phyloP scores from a whole-genome alignment of 1,284 basidiomycete species.

The Cerioporus squamosus region DNA sequence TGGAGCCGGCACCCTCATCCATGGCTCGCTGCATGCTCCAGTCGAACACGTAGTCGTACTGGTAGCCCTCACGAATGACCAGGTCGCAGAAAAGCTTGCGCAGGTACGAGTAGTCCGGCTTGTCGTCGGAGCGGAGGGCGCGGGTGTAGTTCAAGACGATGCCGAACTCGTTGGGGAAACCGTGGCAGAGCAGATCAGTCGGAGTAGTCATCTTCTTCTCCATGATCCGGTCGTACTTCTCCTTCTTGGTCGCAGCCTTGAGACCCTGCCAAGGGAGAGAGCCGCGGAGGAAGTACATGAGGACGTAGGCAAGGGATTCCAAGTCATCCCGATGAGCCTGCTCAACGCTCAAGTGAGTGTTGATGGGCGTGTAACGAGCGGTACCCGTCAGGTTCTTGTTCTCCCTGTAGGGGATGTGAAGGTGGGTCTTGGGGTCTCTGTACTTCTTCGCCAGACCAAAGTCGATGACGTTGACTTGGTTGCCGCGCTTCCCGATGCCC shows the following conservation, averaged over 20 bases:
- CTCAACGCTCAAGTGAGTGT: constrained; percentile 97
- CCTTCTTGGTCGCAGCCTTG: constrained; percentile 99
- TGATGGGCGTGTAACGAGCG: constrained; percentile 99
- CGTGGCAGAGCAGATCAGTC: constrained; percentile 93
- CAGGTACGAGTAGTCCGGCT: constrained; percentile 97
- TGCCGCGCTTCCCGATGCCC: constrained; percentile 99
- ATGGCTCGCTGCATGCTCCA: constrained; percentile 89
- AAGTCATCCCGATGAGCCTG: constrained; percentile 96
- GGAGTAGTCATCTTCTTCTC: constrained; percentile 99
- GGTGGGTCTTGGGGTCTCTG: constrained; percentile 98
- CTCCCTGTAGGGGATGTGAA: constrained; percentile 99
- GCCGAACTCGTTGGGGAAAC: constrained; percentile 97
- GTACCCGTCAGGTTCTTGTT: constrained; percentile 99
- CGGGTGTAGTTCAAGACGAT: constrained; percentile 98
- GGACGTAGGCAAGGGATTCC: constrained; percentile 94
- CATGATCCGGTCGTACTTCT: constrained; percentile 99
- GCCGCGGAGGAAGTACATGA: constrained; percentile 98
- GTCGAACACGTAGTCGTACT: constrained; percentile 98
- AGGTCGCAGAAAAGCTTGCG: constrained; percentile 98
- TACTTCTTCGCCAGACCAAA: constrained; percentile 99
- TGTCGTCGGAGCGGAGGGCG: constrained; percentile 96
- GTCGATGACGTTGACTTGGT: constrained; percentile 99
- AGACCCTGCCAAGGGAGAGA: constrained; percentile 97
- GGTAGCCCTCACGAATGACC: constrained; percentile 95
- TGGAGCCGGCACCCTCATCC: constrained; percentile 63